A percentile compares a stretch with the other conserved stretches of the same genome.
phyloP scores from a whole-genome alignment of 1,284 basidiomycete genomes.

The Pyrrhoderma lamaoense region DNA sequence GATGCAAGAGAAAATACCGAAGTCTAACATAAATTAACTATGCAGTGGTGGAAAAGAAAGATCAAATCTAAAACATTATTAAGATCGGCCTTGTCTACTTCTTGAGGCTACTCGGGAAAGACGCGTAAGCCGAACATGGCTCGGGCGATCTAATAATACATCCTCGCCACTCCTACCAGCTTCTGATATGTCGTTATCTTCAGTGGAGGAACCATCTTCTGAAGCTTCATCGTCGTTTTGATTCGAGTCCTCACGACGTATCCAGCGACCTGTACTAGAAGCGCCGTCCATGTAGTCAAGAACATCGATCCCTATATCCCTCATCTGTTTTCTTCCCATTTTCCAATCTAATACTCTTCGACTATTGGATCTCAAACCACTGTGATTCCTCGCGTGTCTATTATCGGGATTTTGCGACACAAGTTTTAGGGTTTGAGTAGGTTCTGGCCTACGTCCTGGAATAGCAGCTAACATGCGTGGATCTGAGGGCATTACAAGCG shows the following conservation, averaged over 20 bases:
- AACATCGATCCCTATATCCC: conserved; percentile 50
- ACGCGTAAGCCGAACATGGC: conserved; percentile 25
- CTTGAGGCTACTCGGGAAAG: conserved; percentile 25
- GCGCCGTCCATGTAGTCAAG: conserved; percentile 68
- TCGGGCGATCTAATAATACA: conserved; percentile 22
- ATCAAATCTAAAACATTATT: not conserved
- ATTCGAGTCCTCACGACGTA: conserved; percentile 24
- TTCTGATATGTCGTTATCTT: conserved; percentile 20
- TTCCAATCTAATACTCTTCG: conserved; percentile 49
- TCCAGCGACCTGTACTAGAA: conserved; percentile 53
- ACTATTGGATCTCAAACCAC: conserved; percentile 29
- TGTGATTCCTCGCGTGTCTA: conserved; percentile 31
- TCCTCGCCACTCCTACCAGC: conserved; percentile 33
- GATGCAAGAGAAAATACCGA: not conserved
- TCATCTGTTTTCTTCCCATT: conserved; percentile 47
- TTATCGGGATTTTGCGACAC: not conserved
- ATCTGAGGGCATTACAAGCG: conserved; percentile 75
- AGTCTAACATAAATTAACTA: too few species aligned
- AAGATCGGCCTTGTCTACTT: conserved; percentile 19
- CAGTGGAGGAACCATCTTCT: conserved; percentile 19
- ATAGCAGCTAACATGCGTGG: conserved; percentile 70
- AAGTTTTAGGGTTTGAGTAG: conserved; percentile 18
- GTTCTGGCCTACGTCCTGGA: conserved; percentile 38
- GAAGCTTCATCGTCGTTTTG: conserved; percentile 35
- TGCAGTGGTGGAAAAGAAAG: too few species aligned